Evolutionary conservation across 495 filamentous ascomycete genomes (phyloP), one percentile per base, ranked within the genome.

Genomic region (Evansstolkia leycettana): DNA sequence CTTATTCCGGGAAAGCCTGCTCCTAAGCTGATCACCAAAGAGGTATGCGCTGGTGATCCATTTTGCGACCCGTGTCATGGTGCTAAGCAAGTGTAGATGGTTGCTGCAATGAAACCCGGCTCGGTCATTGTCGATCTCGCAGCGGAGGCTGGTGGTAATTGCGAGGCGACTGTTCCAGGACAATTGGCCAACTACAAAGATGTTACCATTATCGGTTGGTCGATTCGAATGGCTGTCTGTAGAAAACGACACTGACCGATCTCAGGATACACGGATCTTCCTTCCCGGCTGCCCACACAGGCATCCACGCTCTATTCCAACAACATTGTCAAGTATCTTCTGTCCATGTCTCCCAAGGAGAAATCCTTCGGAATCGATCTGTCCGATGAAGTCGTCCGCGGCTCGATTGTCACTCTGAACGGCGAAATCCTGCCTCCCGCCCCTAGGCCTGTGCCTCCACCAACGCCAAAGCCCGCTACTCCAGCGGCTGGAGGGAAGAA

Each of bases 221-320:
- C 24, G 12, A 35, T n/a, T 31, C 8, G 19, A 13, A 20, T 17
- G 12, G 9, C 9, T 23, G 0, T 5, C 32, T 4, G 7, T 7
- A 17, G 10, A 5, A 9, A 16, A 10, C 9, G 20, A n/a, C 20
- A 37, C 39, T 50, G 32, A 54, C 33, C 12, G 9, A 7, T 1
- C 14, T 0, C 34, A 79, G 76, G 81, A 13, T 87, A 89, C 54
- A 89, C 82, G 29, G 82, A 89, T 56, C 59, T 87, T 28, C 83
- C 83, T 0, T 87, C 83, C 5, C 69, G 81, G 13, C 64, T 89
- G 6, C 80, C 83, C 0, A 87, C 82, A 15, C 83, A 89, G 46
- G 78, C 81, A 0, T 86, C 81, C 4, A 85, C 82, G 1, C 57
- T 89, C 16, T 89, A 86, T 58, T 84, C 80, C 12, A 89, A 89